Conservation (phyloP, 345 rosid species). For the Acer campestre region DNA sequence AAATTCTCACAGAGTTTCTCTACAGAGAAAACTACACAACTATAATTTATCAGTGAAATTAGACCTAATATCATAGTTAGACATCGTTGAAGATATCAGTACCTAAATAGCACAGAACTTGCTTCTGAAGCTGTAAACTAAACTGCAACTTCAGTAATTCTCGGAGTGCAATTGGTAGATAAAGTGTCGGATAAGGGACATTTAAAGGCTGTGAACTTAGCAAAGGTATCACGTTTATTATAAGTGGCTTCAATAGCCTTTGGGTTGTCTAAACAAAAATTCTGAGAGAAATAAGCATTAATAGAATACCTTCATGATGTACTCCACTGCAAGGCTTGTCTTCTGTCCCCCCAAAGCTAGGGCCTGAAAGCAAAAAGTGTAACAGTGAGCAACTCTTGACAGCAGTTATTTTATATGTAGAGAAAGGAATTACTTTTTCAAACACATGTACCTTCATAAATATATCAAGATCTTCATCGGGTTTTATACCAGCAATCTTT, state of each 20-base stretch:
- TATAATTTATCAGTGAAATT: not conserved
- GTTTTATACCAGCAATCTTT: constrained; percentile 86
- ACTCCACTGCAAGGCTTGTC: constrained; percentile 85
- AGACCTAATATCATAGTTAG: not conserved
- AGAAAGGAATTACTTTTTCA: not conserved
- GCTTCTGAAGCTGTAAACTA: not conserved
- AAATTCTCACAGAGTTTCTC: not conserved
- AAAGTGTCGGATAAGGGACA: not conserved
- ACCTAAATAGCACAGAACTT: not conserved
- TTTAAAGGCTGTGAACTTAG: not conserved
- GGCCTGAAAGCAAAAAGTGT: constrained; percentile 46
- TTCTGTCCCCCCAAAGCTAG: constrained; percentile 87
- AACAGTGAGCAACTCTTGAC: constrained; percentile 17
- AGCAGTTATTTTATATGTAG: not conserved
- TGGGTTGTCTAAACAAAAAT: not conserved
- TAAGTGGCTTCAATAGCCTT: not conserved
- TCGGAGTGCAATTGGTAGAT: not conserved
- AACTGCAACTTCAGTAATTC: constrained; percentile 1
- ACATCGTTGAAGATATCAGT: not conserved
- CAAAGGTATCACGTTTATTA: not conserved
- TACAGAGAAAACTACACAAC: not conserved
- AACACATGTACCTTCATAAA: constrained; percentile 80
- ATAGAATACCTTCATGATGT: constrained; percentile 87
- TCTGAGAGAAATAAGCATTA: constrained; percentile 15
- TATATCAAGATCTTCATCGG: constrained; percentile 98